These are phyloP conservation scores for Fusarium goolgardi DNA, from an alignment of 2,329 filamentous ascomycete genomes.

Conservation along the genomic window DNA sequence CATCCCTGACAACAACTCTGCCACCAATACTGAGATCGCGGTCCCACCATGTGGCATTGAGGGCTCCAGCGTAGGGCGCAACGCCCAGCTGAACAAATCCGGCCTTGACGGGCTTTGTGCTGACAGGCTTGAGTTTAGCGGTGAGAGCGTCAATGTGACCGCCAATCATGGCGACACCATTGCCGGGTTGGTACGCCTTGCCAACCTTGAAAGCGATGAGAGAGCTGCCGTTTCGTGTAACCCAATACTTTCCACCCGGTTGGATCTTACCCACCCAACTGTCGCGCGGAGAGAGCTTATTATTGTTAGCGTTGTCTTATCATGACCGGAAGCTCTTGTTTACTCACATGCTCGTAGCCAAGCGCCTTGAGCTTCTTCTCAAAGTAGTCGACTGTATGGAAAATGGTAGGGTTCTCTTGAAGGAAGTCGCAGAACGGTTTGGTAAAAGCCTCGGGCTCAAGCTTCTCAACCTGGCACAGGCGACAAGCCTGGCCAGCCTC, in stretches of 20 bases:
- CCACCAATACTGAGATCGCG: slow-evolving; percentile 92
- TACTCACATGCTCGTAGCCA: slow-evolving; percentile 76
- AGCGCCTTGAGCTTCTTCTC: slow-evolving; percentile 75
- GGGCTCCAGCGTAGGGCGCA: slow-evolving; percentile 88
- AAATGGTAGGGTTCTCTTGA: slow-evolving; percentile 90
- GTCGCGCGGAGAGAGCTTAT: slow-evolving; percentile 79
- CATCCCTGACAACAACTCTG: slow-evolving; percentile 83
- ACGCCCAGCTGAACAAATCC: slow-evolving; percentile 92
- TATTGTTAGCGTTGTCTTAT: slow-evolving; percentile 25
- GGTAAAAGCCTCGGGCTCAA: slow-evolving; percentile 74
- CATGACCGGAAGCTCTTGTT: not conserved
- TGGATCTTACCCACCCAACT: slow-evolving; percentile 79
- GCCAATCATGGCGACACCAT: slow-evolving; percentile 88
- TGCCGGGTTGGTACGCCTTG: slow-evolving; percentile 81
- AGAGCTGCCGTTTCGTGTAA: slow-evolving; percentile 85
- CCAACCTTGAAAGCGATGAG: slow-evolving; percentile 89
- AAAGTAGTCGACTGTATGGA: slow-evolving; percentile 87
- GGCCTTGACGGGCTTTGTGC: slow-evolving; percentile 82
- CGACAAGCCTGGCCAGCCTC: slow-evolving; percentile 47
- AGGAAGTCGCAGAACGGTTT: slow-evolving; percentile 90
- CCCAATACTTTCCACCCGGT: slow-evolving; percentile 88
- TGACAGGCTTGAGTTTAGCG: slow-evolving; percentile 90
- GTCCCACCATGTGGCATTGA: slow-evolving; percentile 97
- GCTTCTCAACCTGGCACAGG: slow-evolving; percentile 54
- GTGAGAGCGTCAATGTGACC: slow-evolving; percentile 95